A percentile compares a stretch with the other conserved stretches of the same genome.
Conservation (phyloP, 2,329 filamentous ascomycete genomes). For the Fusarium sp. region DNA sequence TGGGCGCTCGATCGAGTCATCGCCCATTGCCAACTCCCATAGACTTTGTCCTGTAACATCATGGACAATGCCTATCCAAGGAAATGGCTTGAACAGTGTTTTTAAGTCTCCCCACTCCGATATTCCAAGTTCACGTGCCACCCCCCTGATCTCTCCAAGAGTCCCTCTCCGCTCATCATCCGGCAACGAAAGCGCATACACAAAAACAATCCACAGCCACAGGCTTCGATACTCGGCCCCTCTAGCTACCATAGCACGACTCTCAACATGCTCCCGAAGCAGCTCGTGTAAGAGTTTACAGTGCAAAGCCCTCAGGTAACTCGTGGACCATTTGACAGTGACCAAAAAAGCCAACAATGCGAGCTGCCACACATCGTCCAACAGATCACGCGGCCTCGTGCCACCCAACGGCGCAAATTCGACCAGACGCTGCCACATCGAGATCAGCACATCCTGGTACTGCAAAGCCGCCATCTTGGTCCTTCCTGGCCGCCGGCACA, state of each 20-base stretch:
- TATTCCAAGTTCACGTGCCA: constrained; percentile 7
- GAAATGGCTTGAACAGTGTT: constrained; percentile 14
- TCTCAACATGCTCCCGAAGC: constrained; percentile 9
- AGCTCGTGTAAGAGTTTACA: constrained; percentile 21
- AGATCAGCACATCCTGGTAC: constrained; percentile 36
- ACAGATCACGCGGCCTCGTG: constrained; percentile 15
- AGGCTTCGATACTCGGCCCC: constrained; percentile 21
- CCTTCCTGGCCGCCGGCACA: constrained; percentile 23
- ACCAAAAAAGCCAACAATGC: constrained; percentile 26
- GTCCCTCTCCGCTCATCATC: background rate
- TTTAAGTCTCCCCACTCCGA: constrained; percentile 24
- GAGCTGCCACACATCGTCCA: constrained; percentile 35
- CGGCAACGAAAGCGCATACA: constrained; percentile 23
- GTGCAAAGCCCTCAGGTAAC: constrained; percentile 11
- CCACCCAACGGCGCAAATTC: constrained; percentile 31
- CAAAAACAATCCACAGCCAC: constrained; percentile 35
- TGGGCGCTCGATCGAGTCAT: no score
- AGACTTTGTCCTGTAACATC: constrained; percentile 20
- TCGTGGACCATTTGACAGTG: constrained; percentile 22
- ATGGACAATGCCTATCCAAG: constrained; percentile 36
- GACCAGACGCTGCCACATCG: constrained; percentile 23
- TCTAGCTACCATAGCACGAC: background rate
- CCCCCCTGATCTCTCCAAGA: background rate
- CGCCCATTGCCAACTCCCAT: constrained; percentile 12
- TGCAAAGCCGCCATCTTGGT: constrained; percentile 16